A percentile compares a stretch with the other conserved stretches of the same genome.
These are phyloP conservation scores for Margaritispora aquatica DNA, from an alignment of 495 filamentous ascomycete species.

Conservation along the genomic window DNA sequence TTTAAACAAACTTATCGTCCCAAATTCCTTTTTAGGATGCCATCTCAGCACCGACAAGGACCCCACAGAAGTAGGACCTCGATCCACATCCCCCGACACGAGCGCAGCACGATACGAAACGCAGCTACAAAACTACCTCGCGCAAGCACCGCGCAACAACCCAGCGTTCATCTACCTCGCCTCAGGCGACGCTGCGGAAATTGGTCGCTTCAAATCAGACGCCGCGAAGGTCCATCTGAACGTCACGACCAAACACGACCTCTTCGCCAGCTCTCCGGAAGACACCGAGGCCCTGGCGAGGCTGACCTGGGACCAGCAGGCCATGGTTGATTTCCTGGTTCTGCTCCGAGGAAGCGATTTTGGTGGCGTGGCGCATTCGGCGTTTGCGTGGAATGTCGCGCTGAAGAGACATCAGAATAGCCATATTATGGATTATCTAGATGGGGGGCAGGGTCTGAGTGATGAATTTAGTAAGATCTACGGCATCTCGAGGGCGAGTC, in stretches of 20 bases:
- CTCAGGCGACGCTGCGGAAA: conserved; percentile 3
- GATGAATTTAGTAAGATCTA: conserved; percentile 21
- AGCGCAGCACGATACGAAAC: conserved; percentile 2
- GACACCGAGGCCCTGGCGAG: neutral
- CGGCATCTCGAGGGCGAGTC: conserved; percentile 8
- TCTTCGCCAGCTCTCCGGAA: neutral
- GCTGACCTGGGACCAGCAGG: neutral
- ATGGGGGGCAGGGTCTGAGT: conserved; percentile 7
- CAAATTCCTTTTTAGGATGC: conserved; percentile 13
- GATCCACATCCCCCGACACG: neutral
- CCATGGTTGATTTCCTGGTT: conserved; percentile 16
- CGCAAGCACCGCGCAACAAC: conserved; percentile 6
- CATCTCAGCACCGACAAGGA: conserved; percentile 18
- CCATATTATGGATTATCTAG: neutral
- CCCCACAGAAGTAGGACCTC: neutral
- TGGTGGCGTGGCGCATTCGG: conserved; percentile 15
- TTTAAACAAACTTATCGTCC: neutral
- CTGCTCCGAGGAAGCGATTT: conserved; percentile 16
- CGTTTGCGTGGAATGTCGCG: conserved; percentile 23
- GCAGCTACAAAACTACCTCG: conserved; percentile 10
- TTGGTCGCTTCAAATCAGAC: conserved; percentile 8
- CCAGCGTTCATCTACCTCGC: conserved; percentile 17
- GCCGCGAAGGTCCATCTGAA: conserved; percentile 1
- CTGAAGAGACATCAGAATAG: conserved; percentile 17
- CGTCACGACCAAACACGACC: conserved; percentile 15